phyloP scores from a whole-genome alignment of 2,329 filamentous ascomycete species.

The Acrodontium crateriforme region DNA sequence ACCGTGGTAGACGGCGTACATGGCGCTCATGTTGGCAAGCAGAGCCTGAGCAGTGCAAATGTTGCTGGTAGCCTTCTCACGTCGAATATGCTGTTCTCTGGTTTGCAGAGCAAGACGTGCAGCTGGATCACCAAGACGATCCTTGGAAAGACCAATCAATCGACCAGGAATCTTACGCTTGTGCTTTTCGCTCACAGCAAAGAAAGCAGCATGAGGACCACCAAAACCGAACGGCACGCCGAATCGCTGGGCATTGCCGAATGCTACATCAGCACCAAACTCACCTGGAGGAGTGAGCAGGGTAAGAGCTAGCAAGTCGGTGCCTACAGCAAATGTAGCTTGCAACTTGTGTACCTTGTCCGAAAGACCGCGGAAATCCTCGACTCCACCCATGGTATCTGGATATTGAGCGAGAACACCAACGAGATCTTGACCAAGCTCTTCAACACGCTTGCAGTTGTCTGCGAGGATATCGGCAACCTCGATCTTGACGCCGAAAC shows the following conservation, averaged over 20 bases:
- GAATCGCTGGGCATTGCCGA: slow-evolving; percentile 82
- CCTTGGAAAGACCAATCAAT: slow-evolving; percentile 81
- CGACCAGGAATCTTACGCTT: slow-evolving; percentile 92
- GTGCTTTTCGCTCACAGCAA: slow-evolving; percentile 77
- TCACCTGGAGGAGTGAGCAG: slow-evolving; percentile 80
- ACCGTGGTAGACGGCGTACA: slow-evolving; percentile 91
- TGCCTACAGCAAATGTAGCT: slow-evolving; percentile 73
- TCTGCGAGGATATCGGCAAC: slow-evolving; percentile 57
- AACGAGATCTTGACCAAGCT: slow-evolving; percentile 66
- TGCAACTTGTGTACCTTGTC: slow-evolving; percentile 64
- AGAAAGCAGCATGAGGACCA: slow-evolving; percentile 94
- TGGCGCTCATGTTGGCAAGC: slow-evolving; percentile 86
- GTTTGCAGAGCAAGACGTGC: slow-evolving; percentile 81
- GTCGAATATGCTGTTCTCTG: slow-evolving; percentile 85
- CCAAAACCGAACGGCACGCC: slow-evolving; percentile 87
- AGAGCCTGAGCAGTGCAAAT: slow-evolving; percentile 92
- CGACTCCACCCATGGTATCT: slow-evolving; percentile 69
- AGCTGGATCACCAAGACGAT: slow-evolving; percentile 67
- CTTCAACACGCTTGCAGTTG: slow-evolving; percentile 51
- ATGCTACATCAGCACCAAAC: slow-evolving; percentile 89
- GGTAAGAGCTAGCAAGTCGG: slow-evolving; percentile 77
- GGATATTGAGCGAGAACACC: slow-evolving; percentile 94
- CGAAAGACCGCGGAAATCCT: slow-evolving; percentile 60
- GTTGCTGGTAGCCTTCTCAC: slow-evolving; percentile 95
- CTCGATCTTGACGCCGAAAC: slow-evolving; percentile 75